phyloP scores from a whole-genome alignment of 2,329 filamentous ascomycete species.

The Penicillium sclerotigenum region DNA sequence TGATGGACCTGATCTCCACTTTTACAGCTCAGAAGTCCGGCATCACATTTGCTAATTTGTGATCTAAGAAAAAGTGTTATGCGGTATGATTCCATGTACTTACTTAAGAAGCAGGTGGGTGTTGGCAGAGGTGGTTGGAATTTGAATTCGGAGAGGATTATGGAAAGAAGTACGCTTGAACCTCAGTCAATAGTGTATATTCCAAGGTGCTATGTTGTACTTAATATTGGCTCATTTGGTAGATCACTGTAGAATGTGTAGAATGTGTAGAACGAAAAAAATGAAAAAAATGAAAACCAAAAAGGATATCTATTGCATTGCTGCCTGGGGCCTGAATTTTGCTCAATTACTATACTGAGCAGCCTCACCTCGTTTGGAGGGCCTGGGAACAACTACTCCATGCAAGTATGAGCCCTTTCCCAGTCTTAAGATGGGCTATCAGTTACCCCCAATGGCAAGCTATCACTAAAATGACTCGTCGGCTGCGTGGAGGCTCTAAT shows the following conservation, averaged over 20 bases:
- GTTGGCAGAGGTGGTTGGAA: not conserved
- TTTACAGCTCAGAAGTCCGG: slow-evolving; percentile 52
- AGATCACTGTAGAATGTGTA: not conserved
- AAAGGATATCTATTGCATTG: not conserved
- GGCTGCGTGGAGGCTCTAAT: too few species aligned
- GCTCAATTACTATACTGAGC: too few species aligned
- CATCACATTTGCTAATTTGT: slow-evolving; percentile 27
- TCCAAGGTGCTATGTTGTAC: too few species aligned
- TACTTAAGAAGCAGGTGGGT: not conserved
- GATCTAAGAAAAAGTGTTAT: not conserved
- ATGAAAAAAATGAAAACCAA: not conserved
- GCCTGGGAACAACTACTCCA: too few species aligned
- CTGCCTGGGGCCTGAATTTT: not conserved
- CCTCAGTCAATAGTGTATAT: not conserved
- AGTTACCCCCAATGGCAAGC: too few species aligned
- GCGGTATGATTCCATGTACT: not conserved
- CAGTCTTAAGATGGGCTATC: too few species aligned
- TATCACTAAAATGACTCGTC: too few species aligned
- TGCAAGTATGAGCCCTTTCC: too few species aligned
- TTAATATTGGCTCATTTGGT: not conserved
- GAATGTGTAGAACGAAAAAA: too few species aligned
- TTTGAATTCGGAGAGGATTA: not conserved
- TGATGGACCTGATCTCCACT: slow-evolving; percentile 63
- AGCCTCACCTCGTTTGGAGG: too few species aligned
- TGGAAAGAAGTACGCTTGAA: not conserved